Evolutionary conservation across 2,329 filamentous ascomycete species (phyloP), one percentile per base, ranked within the genome.

Genomic region (Blastomyces parvus): DNA sequence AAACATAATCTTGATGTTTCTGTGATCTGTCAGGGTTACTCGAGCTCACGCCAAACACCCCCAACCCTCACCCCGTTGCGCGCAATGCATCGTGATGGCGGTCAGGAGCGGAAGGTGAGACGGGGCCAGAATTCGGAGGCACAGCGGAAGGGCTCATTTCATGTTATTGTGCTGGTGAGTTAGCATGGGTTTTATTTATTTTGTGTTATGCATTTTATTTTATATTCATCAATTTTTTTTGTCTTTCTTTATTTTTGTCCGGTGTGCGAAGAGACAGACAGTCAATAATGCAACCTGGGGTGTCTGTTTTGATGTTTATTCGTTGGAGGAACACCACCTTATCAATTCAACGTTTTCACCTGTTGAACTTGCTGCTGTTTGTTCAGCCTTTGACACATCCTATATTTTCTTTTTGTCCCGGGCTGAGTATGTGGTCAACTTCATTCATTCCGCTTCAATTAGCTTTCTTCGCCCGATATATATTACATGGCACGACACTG

Each of bases 81-180:
- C 19, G 59, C 61, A 48, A 64, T 66, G 64, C 60, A 59, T 62
- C 59, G 46, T 56, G 59, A 60, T 58, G 59, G 61, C 40, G 65
- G 25, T 19, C 27, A 44, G 56, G 60, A 61, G 40, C 59, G 59
- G 38, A 36, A 22, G 46, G 46, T 8, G 59, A 46, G 59, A 61
- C 59, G 48, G 56, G 56, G 11, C n/a, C 44, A 50, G 30, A 36
- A n/a, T 58, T 36, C 27, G 27, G 33, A 46, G 4, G 66, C 66
- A 19, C 69, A 69, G 52, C 67, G 71, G 22, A 69, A 67, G 38
- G 67, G 84, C 73, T 84, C 84, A 50, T 77, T 91, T 76, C 87
- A 91, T 76, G 86, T 91, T 57, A 89, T 90, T 77, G 81, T 91
- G 64, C 75, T 91, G 79, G 88, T 91, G 79, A 80, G 87, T 82